A percentile compares a stretch with the other conserved stretches of the same genome.
Conservation (phyloP, 2,329 filamentous ascomycete genomes). For the Aaosphaeria arxii region DNA sequence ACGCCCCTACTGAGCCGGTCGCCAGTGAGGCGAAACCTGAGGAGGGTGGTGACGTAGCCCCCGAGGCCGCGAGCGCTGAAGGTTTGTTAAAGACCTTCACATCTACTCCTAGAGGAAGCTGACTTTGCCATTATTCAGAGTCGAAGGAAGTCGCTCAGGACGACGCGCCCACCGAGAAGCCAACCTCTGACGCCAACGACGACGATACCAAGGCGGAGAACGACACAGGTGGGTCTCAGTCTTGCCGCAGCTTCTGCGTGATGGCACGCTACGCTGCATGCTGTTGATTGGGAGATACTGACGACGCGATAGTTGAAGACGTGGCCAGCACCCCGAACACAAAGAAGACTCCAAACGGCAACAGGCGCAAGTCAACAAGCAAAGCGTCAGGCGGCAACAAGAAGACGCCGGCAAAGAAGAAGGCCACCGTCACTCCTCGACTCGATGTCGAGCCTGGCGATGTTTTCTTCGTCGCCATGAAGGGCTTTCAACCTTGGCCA, state of each 20-base stretch:
- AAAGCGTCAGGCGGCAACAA: constrained; percentile 69
- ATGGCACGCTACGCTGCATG: not conserved
- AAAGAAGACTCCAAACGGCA: constrained; percentile 33
- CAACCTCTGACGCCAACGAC: not conserved
- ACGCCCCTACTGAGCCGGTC: constrained; percentile 22
- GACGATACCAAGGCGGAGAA: constrained; percentile 13
- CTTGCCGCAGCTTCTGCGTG: no score
- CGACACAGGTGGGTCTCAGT: constrained; percentile 12
- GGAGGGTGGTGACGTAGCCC: constrained; percentile 26
- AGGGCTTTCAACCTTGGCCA: constrained; percentile 93
- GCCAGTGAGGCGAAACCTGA: constrained; percentile 27
- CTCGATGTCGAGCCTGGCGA: constrained; percentile 86
- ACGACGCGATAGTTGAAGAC: not conserved
- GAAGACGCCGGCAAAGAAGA: constrained; percentile 71
- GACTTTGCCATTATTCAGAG: no score
- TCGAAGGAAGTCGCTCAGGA: no score
- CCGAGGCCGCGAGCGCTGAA: constrained; percentile 21
- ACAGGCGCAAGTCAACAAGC: constrained; percentile 68
- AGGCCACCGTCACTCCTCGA: constrained; percentile 64
- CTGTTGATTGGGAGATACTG: constrained; percentile 22
- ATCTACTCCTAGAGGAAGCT: no score
- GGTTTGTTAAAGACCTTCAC: constrained; percentile 16
- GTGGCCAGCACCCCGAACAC: constrained; percentile 32
- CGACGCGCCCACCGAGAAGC: no score
- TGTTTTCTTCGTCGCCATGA: constrained; percentile 88